Base-by-base conservation (phyloP, 768 basidiomycete species). In the Mycena olivaceomarginata region DNA sequence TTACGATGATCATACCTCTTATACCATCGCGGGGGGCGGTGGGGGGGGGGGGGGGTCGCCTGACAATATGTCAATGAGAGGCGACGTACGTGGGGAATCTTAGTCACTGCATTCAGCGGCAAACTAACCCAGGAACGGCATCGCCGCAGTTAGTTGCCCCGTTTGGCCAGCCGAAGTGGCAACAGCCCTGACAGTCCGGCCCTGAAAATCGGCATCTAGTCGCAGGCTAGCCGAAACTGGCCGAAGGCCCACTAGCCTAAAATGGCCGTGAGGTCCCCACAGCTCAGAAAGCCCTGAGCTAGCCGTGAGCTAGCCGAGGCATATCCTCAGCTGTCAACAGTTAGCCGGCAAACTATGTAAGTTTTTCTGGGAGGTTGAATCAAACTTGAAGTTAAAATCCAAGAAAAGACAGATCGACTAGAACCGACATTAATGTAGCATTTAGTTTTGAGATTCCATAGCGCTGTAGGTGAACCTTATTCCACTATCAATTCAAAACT, bases 91-190 rank as follows among this genome's bases (percentile, higher is more conserved):
- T 64, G 41, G 63, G 41, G n/a, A 45, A 64, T 64, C 41, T 41
- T 64, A 64, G 63, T 64, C 63, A 45, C 41, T 64, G 63, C 60
- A 63, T 63, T 63, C 60, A 41, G 60, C 18, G 60, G 60, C 63
- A 64, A 64, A 64, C 63, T 64, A 64, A 64, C n/a, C 63, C 63
- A 64, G 63, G 41, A 64, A 64, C 63, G 63, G 63, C 63, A 64
- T 64, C 41, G 63, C 63, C 63, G 63, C 41, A 43, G 63, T 64
- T 64, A 64, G 63, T 64, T 39, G n/a, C 63, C 63, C 41, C 63
- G 63, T 64, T 64, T 45, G 63, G 63, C 63, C 59, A 60, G 59
- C 59, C 43, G 43, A 45, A 45, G 43, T 45, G 43, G 6, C 63
- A 64, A 64, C 63, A 64, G 40, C 63, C 63, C 63, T 64, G 63